Conservation (phyloP, 257 asterid genomes). For the Jacaranda mimosifolia region DNA sequence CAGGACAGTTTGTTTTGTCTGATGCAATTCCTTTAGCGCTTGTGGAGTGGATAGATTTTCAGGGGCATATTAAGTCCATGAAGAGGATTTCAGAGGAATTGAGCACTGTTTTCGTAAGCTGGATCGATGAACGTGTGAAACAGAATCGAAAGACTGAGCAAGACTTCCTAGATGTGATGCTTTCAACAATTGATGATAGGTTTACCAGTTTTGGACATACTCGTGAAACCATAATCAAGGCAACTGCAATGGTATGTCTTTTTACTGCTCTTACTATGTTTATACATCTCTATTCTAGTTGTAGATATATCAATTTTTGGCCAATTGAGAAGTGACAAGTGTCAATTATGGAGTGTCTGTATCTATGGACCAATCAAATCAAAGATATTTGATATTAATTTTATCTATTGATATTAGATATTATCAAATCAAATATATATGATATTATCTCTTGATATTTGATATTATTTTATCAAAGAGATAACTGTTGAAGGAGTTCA, state of each 20-base stretch:
- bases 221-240: conserved; percentile 52
- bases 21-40: conserved; percentile 51
- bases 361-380: no score
- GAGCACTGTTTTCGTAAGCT: conserved; percentile 39
- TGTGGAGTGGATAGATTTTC: conserved; percentile 56
- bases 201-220: conserved; percentile 44
- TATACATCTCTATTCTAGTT: conserved; percentile 32
- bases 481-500: no score
- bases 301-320: no score
- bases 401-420: no score
- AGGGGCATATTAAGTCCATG: conserved; percentile 53
- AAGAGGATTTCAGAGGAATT: conserved; percentile 47
- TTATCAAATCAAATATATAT: no score
- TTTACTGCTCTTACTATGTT: background rate
- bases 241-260: conserved; percentile 51
- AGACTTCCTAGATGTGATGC: conserved; percentile 68
- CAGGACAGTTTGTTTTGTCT: conserved; percentile 44
- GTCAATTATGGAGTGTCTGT: no score
- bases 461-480: no score
- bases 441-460: no score
- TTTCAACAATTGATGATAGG: conserved; percentile 46
- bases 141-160: conserved; percentile 19
- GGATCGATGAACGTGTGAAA: conserved; percentile 52
- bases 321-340: no score
- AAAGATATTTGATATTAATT: no score